phyloP scores from a whole-genome alignment of 371 early-diverging fungal genomes.

The Haplosporangium sp. region DNA sequence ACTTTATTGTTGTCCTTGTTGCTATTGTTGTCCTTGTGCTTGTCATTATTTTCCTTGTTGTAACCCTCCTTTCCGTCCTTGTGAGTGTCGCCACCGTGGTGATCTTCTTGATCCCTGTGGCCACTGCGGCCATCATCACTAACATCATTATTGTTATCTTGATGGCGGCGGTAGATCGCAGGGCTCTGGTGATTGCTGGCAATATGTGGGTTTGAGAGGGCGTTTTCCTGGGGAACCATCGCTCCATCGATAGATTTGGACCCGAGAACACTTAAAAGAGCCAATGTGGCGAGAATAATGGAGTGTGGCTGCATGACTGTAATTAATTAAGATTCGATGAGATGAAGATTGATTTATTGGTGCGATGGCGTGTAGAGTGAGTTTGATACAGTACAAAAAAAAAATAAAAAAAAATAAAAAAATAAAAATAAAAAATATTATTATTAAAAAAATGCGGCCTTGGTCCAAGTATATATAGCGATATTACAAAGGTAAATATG shows the following conservation, averaged over 20 bases:
- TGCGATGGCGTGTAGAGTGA: not conserved
- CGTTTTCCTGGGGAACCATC: not conserved
- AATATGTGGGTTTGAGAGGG: conserved; percentile 1
- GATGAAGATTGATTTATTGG: not conserved
- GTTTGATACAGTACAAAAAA: not conserved
- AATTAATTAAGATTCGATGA: not conserved
- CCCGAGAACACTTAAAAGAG: conserved; percentile 25
- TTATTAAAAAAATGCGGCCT: not conserved
- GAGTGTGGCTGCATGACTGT: conserved; percentile 22
- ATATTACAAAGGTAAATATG: not conserved
- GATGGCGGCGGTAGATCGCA: conserved; percentile 27
- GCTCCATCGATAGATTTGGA: conserved; percentile 23
- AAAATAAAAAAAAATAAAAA: not conserved
- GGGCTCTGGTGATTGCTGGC: not conserved
- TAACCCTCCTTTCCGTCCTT: not conserved
- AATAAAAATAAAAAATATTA: not conserved
- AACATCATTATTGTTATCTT: conserved; percentile 1
- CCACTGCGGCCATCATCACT: not conserved
- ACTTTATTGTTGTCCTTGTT: not conserved
- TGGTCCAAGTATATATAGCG: not conserved
- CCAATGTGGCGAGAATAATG: conserved; percentile 20
- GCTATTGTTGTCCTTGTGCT: not conserved
- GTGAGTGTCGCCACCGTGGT: not conserved
- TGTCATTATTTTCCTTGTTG: conserved; percentile 5
- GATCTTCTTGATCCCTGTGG: not conserved